A percentile compares a stretch with the other conserved stretches of the same genome.
Evolutionary conservation across 148 eudicot species (phyloP).

Genomic region (Vaccinium macrocarpon): DNA sequence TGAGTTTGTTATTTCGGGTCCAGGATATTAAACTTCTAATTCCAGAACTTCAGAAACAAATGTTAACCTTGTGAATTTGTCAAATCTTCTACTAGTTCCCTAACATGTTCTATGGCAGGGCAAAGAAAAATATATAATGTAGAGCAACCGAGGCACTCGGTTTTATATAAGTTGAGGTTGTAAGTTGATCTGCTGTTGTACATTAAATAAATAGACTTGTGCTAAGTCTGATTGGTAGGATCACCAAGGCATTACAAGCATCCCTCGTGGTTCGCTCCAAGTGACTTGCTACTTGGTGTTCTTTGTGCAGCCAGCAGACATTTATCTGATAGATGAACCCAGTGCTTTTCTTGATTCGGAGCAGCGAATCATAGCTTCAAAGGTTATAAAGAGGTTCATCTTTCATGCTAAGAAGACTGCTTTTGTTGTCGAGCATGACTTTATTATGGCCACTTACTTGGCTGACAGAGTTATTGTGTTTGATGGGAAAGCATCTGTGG

Average conservation of each 20-base stretch:
- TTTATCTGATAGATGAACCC: slow-evolving; percentile 91
- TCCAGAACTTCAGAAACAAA: not conserved
- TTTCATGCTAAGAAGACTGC: slow-evolving; percentile 97
- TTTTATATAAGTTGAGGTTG: not conserved
- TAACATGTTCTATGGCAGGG: not conserved
- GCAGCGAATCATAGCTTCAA: slow-evolving; percentile 97
- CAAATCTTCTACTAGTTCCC: not conserved
- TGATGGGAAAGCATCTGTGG: slow-evolving; percentile 79
- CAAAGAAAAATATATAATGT: not conserved
- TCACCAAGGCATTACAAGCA: not conserved
- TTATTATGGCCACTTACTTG: slow-evolving; percentile 93
- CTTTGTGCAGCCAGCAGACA: slow-evolving; percentile 84
- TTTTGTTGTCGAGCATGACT: slow-evolving; percentile 94
- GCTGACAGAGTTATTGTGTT: slow-evolving; percentile 93
- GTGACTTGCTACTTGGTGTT: slow-evolving; percentile 12
- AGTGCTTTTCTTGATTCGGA: slow-evolving; percentile 98
- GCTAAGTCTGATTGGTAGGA: not conserved
- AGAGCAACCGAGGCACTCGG: not conserved
- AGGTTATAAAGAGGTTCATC: slow-evolving; percentile 91
- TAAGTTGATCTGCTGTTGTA: not conserved
- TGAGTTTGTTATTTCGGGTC: not conserved
- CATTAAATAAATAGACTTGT: not conserved
- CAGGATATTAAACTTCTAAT: not conserved
- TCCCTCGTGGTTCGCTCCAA: not conserved
- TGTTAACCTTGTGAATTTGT: not conserved